phyloP scores from a whole-genome alignment of 2,329 filamentous ascomycete species.

The Neonectria punicea region DNA sequence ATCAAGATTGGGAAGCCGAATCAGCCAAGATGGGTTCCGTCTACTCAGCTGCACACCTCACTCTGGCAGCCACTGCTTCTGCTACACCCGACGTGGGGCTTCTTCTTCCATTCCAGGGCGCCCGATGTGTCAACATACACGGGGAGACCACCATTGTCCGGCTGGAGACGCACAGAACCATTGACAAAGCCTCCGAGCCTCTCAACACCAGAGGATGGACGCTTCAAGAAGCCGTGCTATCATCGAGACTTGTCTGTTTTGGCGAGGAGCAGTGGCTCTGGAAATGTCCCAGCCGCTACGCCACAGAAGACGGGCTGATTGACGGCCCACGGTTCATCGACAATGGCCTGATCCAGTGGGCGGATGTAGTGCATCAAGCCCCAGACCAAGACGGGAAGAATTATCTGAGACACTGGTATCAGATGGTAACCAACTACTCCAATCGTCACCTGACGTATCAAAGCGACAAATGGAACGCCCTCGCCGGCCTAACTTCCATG shows the following conservation, averaged over 20 bases:
- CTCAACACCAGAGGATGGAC: conserved; percentile 10
- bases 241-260: conserved; percentile 4
- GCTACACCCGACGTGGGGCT: background rate
- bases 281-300: conserved; percentile 11
- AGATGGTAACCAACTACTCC: conserved; percentile 2
- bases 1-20: conserved; percentile 23
- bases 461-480: conserved; percentile 2
- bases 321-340: background rate
- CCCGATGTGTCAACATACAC: background rate
- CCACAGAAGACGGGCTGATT: conserved; percentile 8
- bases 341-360: conserved; percentile 6
- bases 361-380: background rate
- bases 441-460: background rate
- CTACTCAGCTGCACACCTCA: conserved; percentile 32
- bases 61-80: conserved; percentile 3
- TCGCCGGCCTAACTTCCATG: conserved; percentile 1
- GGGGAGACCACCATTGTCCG: conserved; percentile 6
- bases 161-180: conserved; percentile 5
- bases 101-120: conserved; percentile 4
- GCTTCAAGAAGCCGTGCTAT: conserved; percentile 5
- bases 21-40: conserved; percentile 23
- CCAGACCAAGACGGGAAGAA: background rate
- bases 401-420: conserved; percentile 11
- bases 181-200: background rate
- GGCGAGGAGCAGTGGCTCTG: conserved; percentile 9